phyloP scores from a whole-genome alignment of 1,139 yeast genomes.

The Blastobotrys aristatus region DNA sequence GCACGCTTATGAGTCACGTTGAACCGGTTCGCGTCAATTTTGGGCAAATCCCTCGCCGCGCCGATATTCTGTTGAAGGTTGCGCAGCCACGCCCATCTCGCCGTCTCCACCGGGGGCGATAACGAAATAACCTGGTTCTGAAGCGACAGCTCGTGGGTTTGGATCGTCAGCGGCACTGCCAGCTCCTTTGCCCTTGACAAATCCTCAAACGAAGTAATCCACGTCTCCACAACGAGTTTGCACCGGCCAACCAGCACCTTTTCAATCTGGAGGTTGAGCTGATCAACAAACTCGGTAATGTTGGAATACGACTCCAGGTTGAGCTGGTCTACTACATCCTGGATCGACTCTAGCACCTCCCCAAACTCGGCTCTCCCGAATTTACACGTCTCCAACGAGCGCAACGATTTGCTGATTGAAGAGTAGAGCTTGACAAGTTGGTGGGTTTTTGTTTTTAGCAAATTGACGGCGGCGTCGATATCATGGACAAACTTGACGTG shows the following conservation, averaged over 20 bases:
- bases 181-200: conserved; percentile 13
- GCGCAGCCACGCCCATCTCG: conserved; percentile 33
- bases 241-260: conserved; percentile 38
- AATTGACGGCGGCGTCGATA: conserved; percentile 40
- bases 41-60: conserved; percentile 26
- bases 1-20: conserved; percentile 16
- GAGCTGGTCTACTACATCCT: conserved; percentile 41
- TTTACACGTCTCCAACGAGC: conserved; percentile 32
- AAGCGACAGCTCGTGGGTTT: conserved; percentile 40
- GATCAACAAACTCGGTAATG: conserved; percentile 37
- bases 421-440: conserved; percentile 24
- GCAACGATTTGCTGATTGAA: conserved; percentile 25
- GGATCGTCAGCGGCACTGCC: conserved; percentile 16
- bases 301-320: conserved; percentile 42
- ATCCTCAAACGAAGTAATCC: conserved; percentile 28
- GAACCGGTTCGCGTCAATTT: conserved; percentile 32
- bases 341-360: conserved; percentile 35
- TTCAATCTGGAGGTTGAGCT: conserved; percentile 41
- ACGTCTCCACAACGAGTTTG: conserved; percentile 21
- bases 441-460: conserved; percentile 37
- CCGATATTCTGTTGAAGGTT: conserved; percentile 31
- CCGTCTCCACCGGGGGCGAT: conserved; percentile 39
- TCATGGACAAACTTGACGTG: conserved; percentile 39
- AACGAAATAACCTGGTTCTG: conserved; percentile 44
- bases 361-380: conserved; percentile 29